Conservation (phyloP, 352 stramenopile species). For the Phytophthora ohioensis region DNA sequence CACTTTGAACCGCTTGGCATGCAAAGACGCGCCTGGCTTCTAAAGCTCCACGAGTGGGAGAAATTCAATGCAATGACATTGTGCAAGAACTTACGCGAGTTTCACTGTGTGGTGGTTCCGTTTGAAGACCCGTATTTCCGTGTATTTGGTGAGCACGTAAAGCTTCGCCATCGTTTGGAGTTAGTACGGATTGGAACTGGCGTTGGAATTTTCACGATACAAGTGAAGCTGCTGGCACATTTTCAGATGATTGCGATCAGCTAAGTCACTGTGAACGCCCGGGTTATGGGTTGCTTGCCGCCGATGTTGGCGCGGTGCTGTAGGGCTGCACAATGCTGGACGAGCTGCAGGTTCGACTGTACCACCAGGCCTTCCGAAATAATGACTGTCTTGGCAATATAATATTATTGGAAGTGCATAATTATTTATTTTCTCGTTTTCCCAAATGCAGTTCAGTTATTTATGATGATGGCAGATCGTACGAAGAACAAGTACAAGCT, state of each 20-base stretch:
- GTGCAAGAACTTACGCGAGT: conserved; percentile 39
- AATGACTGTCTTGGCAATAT: too few species aligned
- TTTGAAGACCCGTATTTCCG: conserved; percentile 47
- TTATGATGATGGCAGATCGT: too few species aligned
- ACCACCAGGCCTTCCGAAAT: conserved; percentile 7
- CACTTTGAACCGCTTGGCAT: conserved; percentile 26
- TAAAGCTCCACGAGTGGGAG: conserved; percentile 33
- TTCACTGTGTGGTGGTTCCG: conserved; percentile 40
- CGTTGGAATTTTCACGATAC: conserved; percentile 31
- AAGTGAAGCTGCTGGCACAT: conserved; percentile 1
- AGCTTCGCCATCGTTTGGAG: conserved; percentile 38
- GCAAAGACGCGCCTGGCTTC: conserved; percentile 20
- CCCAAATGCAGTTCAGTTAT: too few species aligned
- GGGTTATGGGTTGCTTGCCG: conserved; percentile 26
- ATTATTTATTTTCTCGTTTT: too few species aligned
- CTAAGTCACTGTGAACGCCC: neutral
- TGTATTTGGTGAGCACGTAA: conserved; percentile 37
- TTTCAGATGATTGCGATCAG: conserved; percentile 10
- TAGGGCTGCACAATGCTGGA: conserved; percentile 38
- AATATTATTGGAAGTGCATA: too few species aligned
- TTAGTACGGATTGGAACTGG: conserved; percentile 51
- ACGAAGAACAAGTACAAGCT: too few species aligned
- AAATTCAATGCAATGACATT: conserved; percentile 17
- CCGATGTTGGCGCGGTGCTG: conserved; percentile 25
- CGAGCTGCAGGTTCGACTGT: conserved; percentile 35